Conservation (phyloP, 1,284 basidiomycete species). For the Marasmius sp. region DNA sequence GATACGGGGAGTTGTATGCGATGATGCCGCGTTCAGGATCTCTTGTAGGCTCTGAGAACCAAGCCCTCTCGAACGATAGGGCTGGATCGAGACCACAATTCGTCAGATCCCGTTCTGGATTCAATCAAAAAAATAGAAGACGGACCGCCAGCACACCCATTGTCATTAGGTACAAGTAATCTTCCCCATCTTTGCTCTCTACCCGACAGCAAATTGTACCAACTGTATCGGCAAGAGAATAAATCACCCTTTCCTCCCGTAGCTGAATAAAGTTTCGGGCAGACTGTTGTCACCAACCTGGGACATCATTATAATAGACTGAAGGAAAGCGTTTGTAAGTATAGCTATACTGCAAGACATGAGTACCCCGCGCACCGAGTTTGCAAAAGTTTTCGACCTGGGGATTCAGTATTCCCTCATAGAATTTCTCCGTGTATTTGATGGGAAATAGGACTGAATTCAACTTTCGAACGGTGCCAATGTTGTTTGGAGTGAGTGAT, state of each 20-base stretch:
- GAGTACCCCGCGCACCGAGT: slow-evolving; percentile 50
- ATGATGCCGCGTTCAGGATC: slow-evolving; percentile 60
- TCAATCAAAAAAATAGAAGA: slow-evolving; percentile 8
- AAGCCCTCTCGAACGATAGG: slow-evolving; percentile 72
- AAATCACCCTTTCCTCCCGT: slow-evolving; percentile 3
- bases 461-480: slow-evolving; percentile 78
- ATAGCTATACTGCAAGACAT: slow-evolving; percentile 1
- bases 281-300: slow-evolving; percentile 29
- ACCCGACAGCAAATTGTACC: slow-evolving; percentile 80
- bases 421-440: slow-evolving; percentile 80
- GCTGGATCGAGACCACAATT: slow-evolving; percentile 41
- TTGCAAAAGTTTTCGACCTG: slow-evolving; percentile 81
- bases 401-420: slow-evolving; percentile 66
- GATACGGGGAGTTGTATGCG: slow-evolving; percentile 59
- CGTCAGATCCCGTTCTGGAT: not conserved
- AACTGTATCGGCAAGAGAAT: slow-evolving; percentile 38
- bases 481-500: slow-evolving; percentile 74
- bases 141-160: slow-evolving; percentile 81
- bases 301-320: slow-evolving; percentile 87
- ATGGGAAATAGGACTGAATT: slow-evolving; percentile 70
- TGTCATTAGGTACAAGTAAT: slow-evolving; percentile 76
- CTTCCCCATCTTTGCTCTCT: slow-evolving; percentile 59
- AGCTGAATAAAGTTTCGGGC: not conserved
- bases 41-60: slow-evolving; percentile 69
- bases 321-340: slow-evolving; percentile 11